Conservation (phyloP, 805 yeast species). For the Maudiozyma bulderi region DNA sequence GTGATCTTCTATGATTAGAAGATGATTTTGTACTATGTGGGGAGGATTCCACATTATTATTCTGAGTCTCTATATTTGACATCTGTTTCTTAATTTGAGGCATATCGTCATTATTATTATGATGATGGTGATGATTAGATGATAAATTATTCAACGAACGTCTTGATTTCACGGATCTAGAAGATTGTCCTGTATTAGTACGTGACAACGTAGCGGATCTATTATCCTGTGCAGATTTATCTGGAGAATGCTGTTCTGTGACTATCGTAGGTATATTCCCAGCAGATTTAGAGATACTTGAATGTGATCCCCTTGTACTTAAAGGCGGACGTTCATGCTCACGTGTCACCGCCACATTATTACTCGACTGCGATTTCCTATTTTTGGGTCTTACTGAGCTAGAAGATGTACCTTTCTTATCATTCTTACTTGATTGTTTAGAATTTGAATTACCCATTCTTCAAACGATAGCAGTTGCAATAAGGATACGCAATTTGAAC, state of each 20-base stretch:
- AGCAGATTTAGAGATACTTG: background rate
- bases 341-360: background rate
- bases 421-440: conserved; percentile 22
- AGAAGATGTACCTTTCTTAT: background rate
- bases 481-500: too few relatives aligned
- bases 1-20: conserved; percentile 4
- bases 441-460: conserved; percentile 46
- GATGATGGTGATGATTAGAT: conserved; percentile 20
- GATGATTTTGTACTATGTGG: background rate
- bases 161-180: conserved; percentile 32
- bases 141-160: conserved; percentile 18
- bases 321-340: background rate
- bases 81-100: background rate
- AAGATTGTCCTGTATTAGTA: conserved; percentile 45
- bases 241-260: background rate
- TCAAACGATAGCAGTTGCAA: background rate
- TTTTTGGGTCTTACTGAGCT: background rate
- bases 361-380: background rate
- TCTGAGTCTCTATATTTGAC: conserved; percentile 2
- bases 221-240: background rate
- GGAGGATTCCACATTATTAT: background rate
- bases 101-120: background rate
- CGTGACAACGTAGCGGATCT: conserved; percentile 15
- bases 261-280: background rate
- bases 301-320: background rate